Evolutionary conservation across 2,329 filamentous ascomycete genomes (phyloP).

Genomic region (Alternaria sp.): DNA sequence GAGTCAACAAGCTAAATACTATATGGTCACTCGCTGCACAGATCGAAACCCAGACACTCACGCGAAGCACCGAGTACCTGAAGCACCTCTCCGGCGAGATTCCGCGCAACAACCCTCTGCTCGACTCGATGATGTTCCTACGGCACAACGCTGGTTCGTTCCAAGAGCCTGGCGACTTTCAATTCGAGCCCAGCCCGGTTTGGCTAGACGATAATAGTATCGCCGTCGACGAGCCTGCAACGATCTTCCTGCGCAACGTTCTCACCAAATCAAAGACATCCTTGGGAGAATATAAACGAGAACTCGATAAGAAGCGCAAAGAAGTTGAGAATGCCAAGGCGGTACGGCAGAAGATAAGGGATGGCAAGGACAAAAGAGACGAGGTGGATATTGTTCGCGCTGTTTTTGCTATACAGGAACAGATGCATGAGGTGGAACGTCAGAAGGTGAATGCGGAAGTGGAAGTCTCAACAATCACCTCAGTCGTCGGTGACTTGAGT

Average conservation of each 20-base stretch:
- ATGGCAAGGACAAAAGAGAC: conserved; percentile 87
- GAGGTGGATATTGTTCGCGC: conserved; percentile 84
- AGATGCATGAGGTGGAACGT: conserved; percentile 83
- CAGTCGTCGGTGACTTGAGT: conserved; percentile 89
- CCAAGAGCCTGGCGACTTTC: conserved; percentile 84
- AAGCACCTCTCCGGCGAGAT: conserved; percentile 81
- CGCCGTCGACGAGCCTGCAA: conserved; percentile 84
- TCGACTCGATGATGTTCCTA: conserved; percentile 98
- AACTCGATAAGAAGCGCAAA: conserved; percentile 83
- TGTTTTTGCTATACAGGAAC: conserved; percentile 85
- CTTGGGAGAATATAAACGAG: conserved; percentile 78
- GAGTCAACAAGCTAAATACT: conserved; percentile 81
- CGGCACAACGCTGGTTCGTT: conserved; percentile 85
- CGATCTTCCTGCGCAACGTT: conserved; percentile 90
- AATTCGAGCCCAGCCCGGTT: conserved; percentile 92
- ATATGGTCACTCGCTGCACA: conserved; percentile 83
- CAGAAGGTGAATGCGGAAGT: conserved; percentile 88
- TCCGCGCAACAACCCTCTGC: conserved; percentile 81
- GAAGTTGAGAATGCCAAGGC: conserved; percentile 83
- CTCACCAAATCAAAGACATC: conserved; percentile 89
- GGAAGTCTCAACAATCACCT: conserved; percentile 91
- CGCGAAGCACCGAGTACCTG: conserved; percentile 75
- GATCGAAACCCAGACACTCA: conserved; percentile 81
- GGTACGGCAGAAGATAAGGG: conserved; percentile 76
- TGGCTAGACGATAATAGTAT: conserved; percentile 95